Base-by-base conservation (phyloP, 192 early-diverging fungal species). In the Rhizoclosmatium globosum region DNA sequence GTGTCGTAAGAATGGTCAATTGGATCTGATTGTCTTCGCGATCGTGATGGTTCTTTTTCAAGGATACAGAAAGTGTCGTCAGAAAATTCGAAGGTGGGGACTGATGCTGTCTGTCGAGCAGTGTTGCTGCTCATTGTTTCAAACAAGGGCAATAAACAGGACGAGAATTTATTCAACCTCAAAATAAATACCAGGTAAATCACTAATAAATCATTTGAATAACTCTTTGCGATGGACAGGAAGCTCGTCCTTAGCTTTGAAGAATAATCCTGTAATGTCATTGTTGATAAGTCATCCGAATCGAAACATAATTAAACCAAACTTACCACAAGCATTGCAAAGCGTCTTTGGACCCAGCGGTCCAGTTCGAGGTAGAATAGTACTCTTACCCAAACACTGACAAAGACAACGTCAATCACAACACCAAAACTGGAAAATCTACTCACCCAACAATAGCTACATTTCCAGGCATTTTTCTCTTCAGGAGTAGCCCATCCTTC, bases 321-420 rank as follows among this genome's bases (percentile, higher is more conserved):
- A 59, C 68, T 61, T 47, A 79, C 77, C 77, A 57, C 77, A 79
- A 2, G 77, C 58, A 47, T 79, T 69, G 46, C 77, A 79, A 7
- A 79, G 59, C 1, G 58, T 42, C 61, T 61, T 79, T 7, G 68
- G 17, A 2, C 77, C 77, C 19, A 45, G 6, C 13, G 77, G 77
- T 9, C 77, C 77, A 21, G 42, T 71, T 23, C 66, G 66, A 23
- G 77, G 77, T 31, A 71, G 53, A 13, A 56, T 44, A n/a, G 77
- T 79, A 39, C 71, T 47, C 47, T 79, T 79, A 4, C 68, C 77
- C 6, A 7, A 19, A 47, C 77, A 79, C 77, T 79, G 9, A 7
- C 13, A n/a, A 45, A 48, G 31, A 7, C 39, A 38, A 41, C 46
- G 17, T 19, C 56, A 6, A n/a, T 17, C 11, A 48, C 4, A 13